Evolutionary conservation across 805 yeast genomes (phyloP), one percentile per base, ranked within the genome.

Genomic region (Wickerhamomyces canadensis): DNA sequence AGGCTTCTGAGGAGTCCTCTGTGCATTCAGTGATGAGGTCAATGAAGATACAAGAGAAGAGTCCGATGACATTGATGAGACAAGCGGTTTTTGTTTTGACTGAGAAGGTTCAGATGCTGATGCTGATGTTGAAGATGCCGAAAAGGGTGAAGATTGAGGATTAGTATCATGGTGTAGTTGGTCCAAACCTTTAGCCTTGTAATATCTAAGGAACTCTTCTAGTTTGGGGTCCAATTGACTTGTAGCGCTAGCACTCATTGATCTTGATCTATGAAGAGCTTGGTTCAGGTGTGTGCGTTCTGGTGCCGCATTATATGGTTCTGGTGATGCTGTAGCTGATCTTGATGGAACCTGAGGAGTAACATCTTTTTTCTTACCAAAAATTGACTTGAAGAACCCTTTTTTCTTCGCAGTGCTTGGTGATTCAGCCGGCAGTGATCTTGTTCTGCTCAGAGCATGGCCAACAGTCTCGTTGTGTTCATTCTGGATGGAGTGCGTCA

Each of bases 151-250:
- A n/a, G n/a, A n/a, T n/a, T n/a, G n/a, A 29, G 18, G 27, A 11
- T 35, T 24, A 2, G 46, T 29, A 29, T 47, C 52, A 31, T 32
- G 47, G 32, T 50, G 55, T 3, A 53, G 26, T 30, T 44, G 48
- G 26, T 47, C 41, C 6, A 47, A 27, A 2, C 59, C 58, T 17
- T 52, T 52, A 6, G 50, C 44, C 39, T 50, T 57, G 42, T 67
- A 68, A 41, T 57, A 65, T 31, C 61, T 55, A 26, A 75, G 48
- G 47, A 74, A 76, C 35, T 67, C 68, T 27, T 68, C 64, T 19
- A 76, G 49, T 43, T 69, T 64, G 2, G 72, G 70, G 44, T 75
- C 79, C 14, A 65, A 37, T 22, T 59, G 57, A n/a, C 41, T 41
- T 11, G 28, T 12, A 2, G 48, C 28, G 2, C 40, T 25, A 5